Conservation (phyloP, 495 filamentous ascomycete species). For the Evansstolkia leycettana region DNA sequence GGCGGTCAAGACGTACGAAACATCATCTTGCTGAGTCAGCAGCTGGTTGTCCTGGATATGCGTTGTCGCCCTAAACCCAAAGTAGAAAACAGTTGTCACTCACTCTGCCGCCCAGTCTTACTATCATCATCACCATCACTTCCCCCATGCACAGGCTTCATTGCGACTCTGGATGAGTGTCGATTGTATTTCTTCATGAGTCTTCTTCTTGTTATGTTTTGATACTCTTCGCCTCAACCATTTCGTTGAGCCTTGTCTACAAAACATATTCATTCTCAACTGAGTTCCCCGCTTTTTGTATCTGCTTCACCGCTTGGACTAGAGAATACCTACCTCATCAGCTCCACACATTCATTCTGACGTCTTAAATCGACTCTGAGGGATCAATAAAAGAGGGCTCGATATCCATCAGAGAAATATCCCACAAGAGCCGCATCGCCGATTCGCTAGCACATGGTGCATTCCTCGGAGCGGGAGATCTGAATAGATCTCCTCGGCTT, state of each 20-base stretch:
- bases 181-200: too few species aligned
- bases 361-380: too few species aligned
- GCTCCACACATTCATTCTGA: not conserved
- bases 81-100: constrained; percentile 28
- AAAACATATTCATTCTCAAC: too few species aligned
- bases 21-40: constrained; percentile 12
- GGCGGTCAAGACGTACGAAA: constrained; percentile 10
- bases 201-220: not conserved
- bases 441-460: constrained; percentile 32
- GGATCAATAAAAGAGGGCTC: too few species aligned
- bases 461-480: constrained; percentile 37
- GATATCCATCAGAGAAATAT: too few species aligned
- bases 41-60: constrained; percentile 33
- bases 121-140: constrained; percentile 5
- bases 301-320: not conserved
- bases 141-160: too few species aligned
- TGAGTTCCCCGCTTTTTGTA: not conserved
- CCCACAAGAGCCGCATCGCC: too few species aligned
- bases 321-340: not conserved
- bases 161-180: too few species aligned
- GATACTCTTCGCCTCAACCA: not conserved
- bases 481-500: constrained; percentile 33
- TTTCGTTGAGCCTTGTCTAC: not conserved
- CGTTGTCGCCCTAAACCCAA: constrained; percentile 25
- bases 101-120: constrained; percentile 10